Conservation (phyloP, 108 stramenopile species). For the Cyclostephanos invisitatus region DNA sequence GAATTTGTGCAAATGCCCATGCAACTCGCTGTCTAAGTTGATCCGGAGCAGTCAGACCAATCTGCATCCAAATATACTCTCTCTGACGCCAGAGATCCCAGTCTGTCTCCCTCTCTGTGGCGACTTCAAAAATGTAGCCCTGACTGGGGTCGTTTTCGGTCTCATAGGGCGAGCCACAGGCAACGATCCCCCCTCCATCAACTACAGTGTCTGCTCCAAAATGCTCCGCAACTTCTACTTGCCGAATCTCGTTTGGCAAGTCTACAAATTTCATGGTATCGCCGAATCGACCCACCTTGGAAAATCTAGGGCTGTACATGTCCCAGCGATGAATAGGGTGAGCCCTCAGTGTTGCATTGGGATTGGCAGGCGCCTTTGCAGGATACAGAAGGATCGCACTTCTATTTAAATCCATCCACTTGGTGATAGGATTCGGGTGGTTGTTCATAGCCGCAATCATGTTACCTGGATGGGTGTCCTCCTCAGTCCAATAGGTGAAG, state of each 20-base stretch:
- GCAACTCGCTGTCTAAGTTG: constrained; percentile 81
- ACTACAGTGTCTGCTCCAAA: constrained; percentile 32
- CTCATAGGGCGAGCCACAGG: constrained; percentile 72
- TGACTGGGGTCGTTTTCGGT: constrained; percentile 52
- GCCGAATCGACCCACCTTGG: constrained; percentile 37
- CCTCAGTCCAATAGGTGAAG: constrained; percentile 42
- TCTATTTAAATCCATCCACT: constrained; percentile 40
- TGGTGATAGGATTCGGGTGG: constrained; percentile 45
- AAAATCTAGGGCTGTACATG: constrained; percentile 27
- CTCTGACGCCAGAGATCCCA: constrained; percentile 49
- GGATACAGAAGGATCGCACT: constrained; percentile 20
- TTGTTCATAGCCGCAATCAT: constrained; percentile 37
- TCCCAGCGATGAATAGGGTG: constrained; percentile 46
- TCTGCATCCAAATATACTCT: constrained; percentile 54
- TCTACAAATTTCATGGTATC: constrained; percentile 36
- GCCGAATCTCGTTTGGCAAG: constrained; percentile 40
- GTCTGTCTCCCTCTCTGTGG: constrained; percentile 25
- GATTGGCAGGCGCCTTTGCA: constrained; percentile 6
- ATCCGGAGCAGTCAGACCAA: constrained; percentile 64
- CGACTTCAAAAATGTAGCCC: constrained; percentile 27
- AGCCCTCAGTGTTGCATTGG: constrained; percentile 17
- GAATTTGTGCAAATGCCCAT: constrained; percentile 69
- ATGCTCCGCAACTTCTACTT: constrained; percentile 38
- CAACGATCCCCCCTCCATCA: constrained; percentile 34
- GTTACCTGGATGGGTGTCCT: constrained; percentile 44